A percentile compares a stretch with the other conserved stretches of the same genome.
Conservation (phyloP, 176 grass and related monocot genomes). For the Lolium multiflorum region DNA sequence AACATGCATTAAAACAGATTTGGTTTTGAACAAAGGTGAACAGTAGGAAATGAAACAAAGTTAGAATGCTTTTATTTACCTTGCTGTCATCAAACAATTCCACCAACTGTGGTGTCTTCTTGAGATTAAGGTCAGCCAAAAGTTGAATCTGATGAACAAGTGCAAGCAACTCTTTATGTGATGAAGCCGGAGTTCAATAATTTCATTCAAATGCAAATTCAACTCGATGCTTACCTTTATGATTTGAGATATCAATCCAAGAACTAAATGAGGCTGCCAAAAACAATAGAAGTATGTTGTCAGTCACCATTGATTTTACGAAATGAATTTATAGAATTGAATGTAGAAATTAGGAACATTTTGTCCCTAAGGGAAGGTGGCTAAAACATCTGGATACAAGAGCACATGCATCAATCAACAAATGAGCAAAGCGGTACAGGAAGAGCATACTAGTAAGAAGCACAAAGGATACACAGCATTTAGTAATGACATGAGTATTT, state of each 20-base stretch:
- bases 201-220: slow-evolving; percentile 20
- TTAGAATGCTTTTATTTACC: slow-evolving; percentile 48
- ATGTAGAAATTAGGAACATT: not conserved
- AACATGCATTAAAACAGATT: slow-evolving; percentile 39
- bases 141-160: slow-evolving; percentile 92
- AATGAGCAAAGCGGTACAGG: slow-evolving; percentile 13
- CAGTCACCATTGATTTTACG: slow-evolving; percentile 10
- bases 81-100: slow-evolving; percentile 93
- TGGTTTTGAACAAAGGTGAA: slow-evolving; percentile 35
- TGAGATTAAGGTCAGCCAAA: slow-evolving; percentile 94
- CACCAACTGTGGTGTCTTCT: slow-evolving; percentile 95
- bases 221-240: slow-evolving; percentile 77
- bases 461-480: slow-evolving; percentile 23
- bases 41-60: slow-evolving; percentile 23
- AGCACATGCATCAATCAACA: not conserved
- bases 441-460: not conserved
- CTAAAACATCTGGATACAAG: slow-evolving; percentile 5
- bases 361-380: not conserved
- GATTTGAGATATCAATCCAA: slow-evolving; percentile 99
- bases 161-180: slow-evolving; percentile 26
- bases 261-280: slow-evolving; percentile 93
- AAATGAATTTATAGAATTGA: slow-evolving; percentile 32
- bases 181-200: slow-evolving; percentile 25
- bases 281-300: slow-evolving; percentile 38
- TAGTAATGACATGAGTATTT: slow-evolving; percentile 6